Conservation (phyloP, 2,329 filamentous ascomycete species). For the Elsinoe necatrix region DNA sequence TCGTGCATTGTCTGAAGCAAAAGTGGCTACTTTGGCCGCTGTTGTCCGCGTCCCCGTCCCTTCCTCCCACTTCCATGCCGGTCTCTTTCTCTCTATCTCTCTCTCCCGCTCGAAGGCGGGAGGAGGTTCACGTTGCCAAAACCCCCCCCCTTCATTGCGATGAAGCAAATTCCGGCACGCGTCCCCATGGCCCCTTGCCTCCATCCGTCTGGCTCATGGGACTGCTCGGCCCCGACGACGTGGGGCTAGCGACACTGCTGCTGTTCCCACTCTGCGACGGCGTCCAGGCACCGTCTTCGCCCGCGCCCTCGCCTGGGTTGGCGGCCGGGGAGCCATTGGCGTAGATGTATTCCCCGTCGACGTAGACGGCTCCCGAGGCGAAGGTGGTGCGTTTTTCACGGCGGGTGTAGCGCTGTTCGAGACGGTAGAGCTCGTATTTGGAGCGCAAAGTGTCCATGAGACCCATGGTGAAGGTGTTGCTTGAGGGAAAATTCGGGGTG, state of each 20-base stretch:
- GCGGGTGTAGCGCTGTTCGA: constrained; percentile 90
- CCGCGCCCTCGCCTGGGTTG: constrained; percentile 10
- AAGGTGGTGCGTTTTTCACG: constrained; percentile 86
- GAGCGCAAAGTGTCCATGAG: constrained; percentile 68
- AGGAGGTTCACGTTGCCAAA: no score
- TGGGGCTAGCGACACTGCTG: background rate
- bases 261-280: background rate
- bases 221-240: constrained; percentile 1
- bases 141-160: no score
- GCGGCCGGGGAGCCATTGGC: constrained; percentile 26
- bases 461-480: constrained; percentile 38
- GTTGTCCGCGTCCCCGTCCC: background rate
- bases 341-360: constrained; percentile 93
- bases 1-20: no score
- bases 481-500: background rate
- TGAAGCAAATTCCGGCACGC: background rate
- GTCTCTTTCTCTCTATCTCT: background rate
- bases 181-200: constrained; percentile 9
- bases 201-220: background rate
- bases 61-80: background rate
- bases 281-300: constrained; percentile 4
- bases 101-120: no score
- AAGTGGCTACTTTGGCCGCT: background rate
- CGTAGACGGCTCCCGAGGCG: constrained; percentile 79
- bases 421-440: constrained; percentile 85